Conservation (phyloP, 306 rosid species). For the Sophora flavescens region DNA sequence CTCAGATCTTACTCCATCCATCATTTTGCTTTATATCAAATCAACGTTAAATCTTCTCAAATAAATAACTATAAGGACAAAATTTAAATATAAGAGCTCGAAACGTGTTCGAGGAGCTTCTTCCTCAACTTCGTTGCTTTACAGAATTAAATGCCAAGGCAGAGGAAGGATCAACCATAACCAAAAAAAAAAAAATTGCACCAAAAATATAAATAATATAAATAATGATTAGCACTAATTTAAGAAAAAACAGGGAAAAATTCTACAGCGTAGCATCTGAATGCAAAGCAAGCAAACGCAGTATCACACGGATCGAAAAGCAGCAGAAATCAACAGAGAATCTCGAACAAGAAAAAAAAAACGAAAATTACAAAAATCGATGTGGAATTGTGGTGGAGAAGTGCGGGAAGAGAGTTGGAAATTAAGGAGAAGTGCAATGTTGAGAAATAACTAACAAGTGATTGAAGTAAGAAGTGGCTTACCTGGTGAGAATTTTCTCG, state of each 20-base stretch:
- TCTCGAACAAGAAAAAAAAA: not conserved
- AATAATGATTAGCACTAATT: not conserved
- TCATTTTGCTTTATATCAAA: not conserved
- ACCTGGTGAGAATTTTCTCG: conserved; percentile 54
- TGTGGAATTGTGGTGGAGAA: not conserved
- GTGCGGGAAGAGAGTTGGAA: not conserved
- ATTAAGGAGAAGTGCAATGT: conserved; percentile 39
- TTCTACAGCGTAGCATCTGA: conserved; percentile 8
- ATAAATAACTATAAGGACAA: not conserved
- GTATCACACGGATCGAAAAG: conserved; percentile 54
- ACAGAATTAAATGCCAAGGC: not conserved
- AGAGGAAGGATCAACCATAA: conserved; percentile 16
- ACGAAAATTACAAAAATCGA: not conserved
- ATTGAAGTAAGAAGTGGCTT: conserved; percentile 18
- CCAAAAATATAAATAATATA: not conserved
- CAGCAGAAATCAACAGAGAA: conserved; percentile 21
- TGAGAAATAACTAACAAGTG: not conserved
- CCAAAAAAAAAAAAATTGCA: conserved; percentile 22
- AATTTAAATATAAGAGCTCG: not conserved
- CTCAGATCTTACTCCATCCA: conserved; percentile 23
- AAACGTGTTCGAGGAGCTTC: conserved; percentile 25
- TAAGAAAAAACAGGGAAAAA: not conserved
- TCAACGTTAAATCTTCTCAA: conserved; percentile 21
- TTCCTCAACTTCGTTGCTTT: conserved; percentile 13
- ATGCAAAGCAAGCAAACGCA: conserved; percentile 37